These are phyloP conservation scores for Aspergillus ibericus DNA, from an alignment of 2,329 filamentous ascomycete species.

Conservation along the genomic window DNA sequence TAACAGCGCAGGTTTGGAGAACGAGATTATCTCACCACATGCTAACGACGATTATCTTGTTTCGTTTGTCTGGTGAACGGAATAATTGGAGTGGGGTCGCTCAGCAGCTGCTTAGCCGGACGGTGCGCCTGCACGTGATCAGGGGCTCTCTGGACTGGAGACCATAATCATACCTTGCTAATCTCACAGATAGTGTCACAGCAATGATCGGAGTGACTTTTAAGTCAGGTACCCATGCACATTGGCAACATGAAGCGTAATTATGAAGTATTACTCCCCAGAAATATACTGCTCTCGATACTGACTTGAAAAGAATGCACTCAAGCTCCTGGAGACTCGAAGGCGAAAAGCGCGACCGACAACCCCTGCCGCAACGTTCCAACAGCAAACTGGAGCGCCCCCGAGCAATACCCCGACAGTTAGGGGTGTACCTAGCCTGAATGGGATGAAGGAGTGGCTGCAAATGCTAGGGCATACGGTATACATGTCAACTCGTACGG, in stretches of 20 bases:
- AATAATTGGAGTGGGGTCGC: not conserved
- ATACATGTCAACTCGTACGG: constrained; percentile 1
- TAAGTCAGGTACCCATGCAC: not conserved
- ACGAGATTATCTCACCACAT: not conserved
- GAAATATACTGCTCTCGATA: not conserved
- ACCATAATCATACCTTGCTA: not conserved
- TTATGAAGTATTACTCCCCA: not conserved
- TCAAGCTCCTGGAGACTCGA: not conserved
- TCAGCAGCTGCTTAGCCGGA: not conserved
- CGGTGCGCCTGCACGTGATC: not conserved
- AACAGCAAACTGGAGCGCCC: not conserved
- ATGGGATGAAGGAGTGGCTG: constrained; percentile 35
- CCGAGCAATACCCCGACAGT: not conserved
- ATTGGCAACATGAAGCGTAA: not conserved
- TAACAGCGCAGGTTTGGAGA: not conserved
- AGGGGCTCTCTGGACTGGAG: not conserved
- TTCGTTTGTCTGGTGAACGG: not conserved
- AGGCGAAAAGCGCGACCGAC: not conserved
- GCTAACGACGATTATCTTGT: not conserved
- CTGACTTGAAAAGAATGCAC: not conserved
- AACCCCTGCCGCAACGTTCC: not conserved
- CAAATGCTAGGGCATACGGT: constrained; percentile 31
- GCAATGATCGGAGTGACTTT: not conserved
- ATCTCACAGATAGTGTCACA: not conserved
- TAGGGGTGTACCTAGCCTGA: constrained; percentile 24